A percentile compares a stretch with the other conserved stretches of the same genome.
Evolutionary conservation across 2,329 filamentous ascomycete genomes (phyloP).

Genomic region (Passalora sequoiae): DNA sequence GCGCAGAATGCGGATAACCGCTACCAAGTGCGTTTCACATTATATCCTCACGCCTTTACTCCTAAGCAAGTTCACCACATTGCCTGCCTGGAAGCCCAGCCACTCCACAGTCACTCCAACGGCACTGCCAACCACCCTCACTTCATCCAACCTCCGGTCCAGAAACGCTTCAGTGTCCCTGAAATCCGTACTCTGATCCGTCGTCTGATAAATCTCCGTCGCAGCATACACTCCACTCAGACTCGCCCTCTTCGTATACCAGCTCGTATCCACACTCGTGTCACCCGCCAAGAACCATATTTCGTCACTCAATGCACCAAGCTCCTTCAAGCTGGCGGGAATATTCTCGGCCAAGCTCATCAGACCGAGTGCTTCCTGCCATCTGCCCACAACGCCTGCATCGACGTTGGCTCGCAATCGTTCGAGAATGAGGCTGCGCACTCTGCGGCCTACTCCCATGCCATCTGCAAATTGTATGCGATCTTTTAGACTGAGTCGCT

Average conservation of each 20-base stretch:
- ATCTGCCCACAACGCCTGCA: constrained; percentile 59
- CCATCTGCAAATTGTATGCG: constrained; percentile 41
- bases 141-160: constrained; percentile 66
- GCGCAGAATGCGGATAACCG: too few relatives aligned
- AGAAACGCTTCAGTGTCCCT: constrained; percentile 75
- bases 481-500: constrained; percentile 56
- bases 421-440: constrained; percentile 68
- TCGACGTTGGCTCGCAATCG: constrained; percentile 68
- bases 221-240: constrained; percentile 63
- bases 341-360: constrained; percentile 83
- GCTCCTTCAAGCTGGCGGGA: constrained; percentile 68
- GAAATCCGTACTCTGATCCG: constrained; percentile 69
- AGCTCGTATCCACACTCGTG: constrained; percentile 71
- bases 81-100: constrained; percentile 73
- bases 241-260: constrained; percentile 72
- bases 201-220: constrained; percentile 89
- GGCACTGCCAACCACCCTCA: constrained; percentile 56
- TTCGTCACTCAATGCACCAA: constrained; percentile 80
- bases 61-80: constrained; percentile 73
- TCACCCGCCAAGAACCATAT: constrained; percentile 87
- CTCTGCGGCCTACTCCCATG: constrained; percentile 55
- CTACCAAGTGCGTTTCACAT: constrained; percentile 25
- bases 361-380: constrained; percentile 86
- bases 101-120: constrained; percentile 66
- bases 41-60: constrained; percentile 82